These are phyloP conservation scores for Talaromyces thailandensis DNA, from an alignment of 495 filamentous ascomycete genomes.

Conservation along the genomic window DNA sequence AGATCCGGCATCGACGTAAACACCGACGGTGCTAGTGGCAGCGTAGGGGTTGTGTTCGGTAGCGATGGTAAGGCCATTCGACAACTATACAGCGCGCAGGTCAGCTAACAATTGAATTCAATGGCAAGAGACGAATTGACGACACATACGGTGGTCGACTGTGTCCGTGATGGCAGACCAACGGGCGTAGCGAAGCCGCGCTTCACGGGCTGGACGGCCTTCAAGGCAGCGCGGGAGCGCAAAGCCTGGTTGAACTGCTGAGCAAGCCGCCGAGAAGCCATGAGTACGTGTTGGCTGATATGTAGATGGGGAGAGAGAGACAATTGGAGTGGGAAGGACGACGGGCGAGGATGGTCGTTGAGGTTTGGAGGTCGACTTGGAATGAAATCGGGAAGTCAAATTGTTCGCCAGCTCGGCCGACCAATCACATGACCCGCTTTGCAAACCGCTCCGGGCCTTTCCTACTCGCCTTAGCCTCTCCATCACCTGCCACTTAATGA, in stretches of 20 bases:
- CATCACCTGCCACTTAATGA: not conserved
- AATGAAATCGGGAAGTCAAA: constrained; percentile 31
- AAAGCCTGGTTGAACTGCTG: constrained; percentile 79
- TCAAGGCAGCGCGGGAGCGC: constrained; percentile 69
- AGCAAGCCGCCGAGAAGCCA: constrained; percentile 92
- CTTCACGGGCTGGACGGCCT: constrained; percentile 60
- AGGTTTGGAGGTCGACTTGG: constrained; percentile 34
- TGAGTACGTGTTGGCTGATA: constrained; percentile 36
- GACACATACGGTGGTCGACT: constrained; percentile 71
- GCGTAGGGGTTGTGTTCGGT: constrained; percentile 98
- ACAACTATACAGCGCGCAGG: not conserved
- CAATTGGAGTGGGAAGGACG: constrained; percentile 21
- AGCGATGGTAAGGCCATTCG: constrained; percentile 63
- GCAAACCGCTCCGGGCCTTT: constrained; percentile 36
- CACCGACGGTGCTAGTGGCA: constrained; percentile 95
- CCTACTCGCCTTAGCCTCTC: constrained; percentile 6
- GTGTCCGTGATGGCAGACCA: constrained; percentile 63
- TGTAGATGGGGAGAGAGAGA: constrained; percentile 5
- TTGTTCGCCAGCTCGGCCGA: constrained; percentile 35
- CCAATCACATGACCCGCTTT: constrained; percentile 45
- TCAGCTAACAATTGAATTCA: not conserved
- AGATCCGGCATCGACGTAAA: constrained; percentile 98
- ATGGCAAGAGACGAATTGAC: not conserved
- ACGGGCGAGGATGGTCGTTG: constrained; percentile 19
- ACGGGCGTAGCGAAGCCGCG: constrained; percentile 84